These are phyloP conservation scores for Brettanomyces bruxellensis DNA, from an alignment of 805 yeast genomes.

Conservation along the genomic window DNA sequence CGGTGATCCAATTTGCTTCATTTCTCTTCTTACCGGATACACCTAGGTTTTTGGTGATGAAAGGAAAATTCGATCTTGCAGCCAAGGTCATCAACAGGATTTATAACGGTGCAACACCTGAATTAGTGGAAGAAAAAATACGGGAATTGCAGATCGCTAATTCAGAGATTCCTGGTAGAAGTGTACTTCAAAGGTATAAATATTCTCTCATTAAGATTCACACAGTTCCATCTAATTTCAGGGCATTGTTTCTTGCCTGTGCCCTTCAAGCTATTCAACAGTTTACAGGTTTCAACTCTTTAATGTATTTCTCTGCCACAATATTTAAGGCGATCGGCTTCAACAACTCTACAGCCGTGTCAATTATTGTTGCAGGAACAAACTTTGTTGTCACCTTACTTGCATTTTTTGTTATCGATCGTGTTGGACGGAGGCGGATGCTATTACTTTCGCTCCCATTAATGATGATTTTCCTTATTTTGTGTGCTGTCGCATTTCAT, in stretches of 20 bases:
- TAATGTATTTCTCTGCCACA: conserved; percentile 92
- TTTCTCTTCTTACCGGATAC: conserved; percentile 91
- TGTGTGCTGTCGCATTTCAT: conserved; percentile 90
- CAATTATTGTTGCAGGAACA: conserved; percentile 88
- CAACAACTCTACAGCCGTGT: conserved; percentile 84
- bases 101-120: conserved; percentile 55
- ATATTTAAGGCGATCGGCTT: conserved; percentile 90
- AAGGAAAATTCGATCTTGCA: conserved; percentile 59
- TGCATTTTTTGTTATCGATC: conserved; percentile 82
- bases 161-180: conserved; percentile 35
- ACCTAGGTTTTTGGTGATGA: conserved; percentile 80
- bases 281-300: conserved; percentile 91
- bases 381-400: conserved; percentile 81
- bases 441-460: conserved; percentile 75
- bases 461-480: conserved; percentile 65
- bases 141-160: conserved; percentile 50
- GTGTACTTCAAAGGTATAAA: conserved; percentile 37
- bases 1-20: conserved; percentile 63
- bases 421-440: conserved; percentile 80
- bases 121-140: conserved; percentile 56
- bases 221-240: conserved; percentile 64
- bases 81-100: conserved; percentile 52
- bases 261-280: conserved; percentile 95
- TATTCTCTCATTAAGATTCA: conserved; percentile 59
- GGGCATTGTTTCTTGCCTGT: conserved; percentile 86